Evolutionary conservation across 306 rosid genomes (phyloP).

Genomic region (Comarum palustre): DNA sequence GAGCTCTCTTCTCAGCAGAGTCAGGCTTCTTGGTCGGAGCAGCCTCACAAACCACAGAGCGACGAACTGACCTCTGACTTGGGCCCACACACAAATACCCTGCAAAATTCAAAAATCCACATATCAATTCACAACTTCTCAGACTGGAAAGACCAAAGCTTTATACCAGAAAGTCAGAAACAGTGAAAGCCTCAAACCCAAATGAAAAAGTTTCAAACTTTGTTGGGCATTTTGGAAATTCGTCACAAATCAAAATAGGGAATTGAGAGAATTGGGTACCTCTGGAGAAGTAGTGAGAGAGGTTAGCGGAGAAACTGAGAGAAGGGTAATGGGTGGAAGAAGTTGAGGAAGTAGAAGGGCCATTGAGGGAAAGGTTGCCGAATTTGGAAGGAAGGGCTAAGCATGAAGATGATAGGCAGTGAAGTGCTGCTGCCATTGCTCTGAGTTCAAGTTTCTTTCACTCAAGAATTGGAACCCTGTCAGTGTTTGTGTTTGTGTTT

Average conservation of each 20-base stretch:
- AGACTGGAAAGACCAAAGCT: background rate
- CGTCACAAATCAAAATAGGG: too few species aligned
- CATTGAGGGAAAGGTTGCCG: slow-evolving; percentile 47
- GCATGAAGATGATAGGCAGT: slow-evolving; percentile 49
- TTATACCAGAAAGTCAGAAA: background rate
- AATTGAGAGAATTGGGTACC: slow-evolving; percentile 29
- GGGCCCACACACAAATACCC: slow-evolving; percentile 49
- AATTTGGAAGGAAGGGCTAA: slow-evolving; percentile 61
- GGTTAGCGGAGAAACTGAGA: slow-evolving; percentile 55
- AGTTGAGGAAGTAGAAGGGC: slow-evolving; percentile 24
- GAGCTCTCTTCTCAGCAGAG: slow-evolving; percentile 81
- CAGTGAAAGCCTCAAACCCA: background rate
- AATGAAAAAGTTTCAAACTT: too few species aligned
- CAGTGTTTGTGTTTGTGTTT: background rate
- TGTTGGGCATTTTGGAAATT: too few species aligned
- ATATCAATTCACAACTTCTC: background rate
- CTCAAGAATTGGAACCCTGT: background rate
- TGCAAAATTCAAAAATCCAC: slow-evolving; percentile 26
- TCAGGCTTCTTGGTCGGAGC: slow-evolving; percentile 61
- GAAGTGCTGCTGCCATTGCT: slow-evolving; percentile 53
- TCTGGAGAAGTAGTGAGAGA: slow-evolving; percentile 46
- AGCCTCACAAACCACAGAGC: slow-evolving; percentile 60
- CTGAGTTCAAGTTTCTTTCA: background rate
- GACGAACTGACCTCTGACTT: slow-evolving; percentile 37
- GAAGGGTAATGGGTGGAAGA: slow-evolving; percentile 36